Evolutionary conservation across 2,329 filamentous ascomycete genomes (phyloP).

Genomic region (Hypoxylon sp.): DNA sequence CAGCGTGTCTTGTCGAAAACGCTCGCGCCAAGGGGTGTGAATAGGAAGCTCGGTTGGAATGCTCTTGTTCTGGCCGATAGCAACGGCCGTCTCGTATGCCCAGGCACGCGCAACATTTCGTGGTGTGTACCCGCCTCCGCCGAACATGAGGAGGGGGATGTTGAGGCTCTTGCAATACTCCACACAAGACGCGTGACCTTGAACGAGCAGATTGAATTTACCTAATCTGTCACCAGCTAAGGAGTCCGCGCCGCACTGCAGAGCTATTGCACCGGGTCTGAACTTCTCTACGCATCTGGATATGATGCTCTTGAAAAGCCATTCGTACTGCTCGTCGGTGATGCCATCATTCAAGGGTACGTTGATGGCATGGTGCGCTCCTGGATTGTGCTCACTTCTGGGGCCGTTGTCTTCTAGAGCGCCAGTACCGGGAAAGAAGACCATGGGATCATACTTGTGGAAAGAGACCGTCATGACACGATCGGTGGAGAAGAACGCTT

Average conservation of each 20-base stretch:
- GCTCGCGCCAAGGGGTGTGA: constrained; percentile 86
- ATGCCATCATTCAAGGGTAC: constrained; percentile 92
- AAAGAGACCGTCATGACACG: constrained; percentile 95
- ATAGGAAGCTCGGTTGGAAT: constrained; percentile 80
- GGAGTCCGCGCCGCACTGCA: constrained; percentile 96
- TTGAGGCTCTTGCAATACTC: constrained; percentile 85
- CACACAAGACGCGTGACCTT: constrained; percentile 92
- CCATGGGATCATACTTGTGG: constrained; percentile 89
- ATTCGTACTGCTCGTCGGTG: constrained; percentile 88
- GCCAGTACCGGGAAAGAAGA: constrained; percentile 94
- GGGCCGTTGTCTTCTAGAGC: constrained; percentile 87
- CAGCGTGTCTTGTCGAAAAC: constrained; percentile 88
- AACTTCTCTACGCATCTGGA: constrained; percentile 83
- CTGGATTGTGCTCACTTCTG: constrained; percentile 83
- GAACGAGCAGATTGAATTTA: constrained; percentile 96
- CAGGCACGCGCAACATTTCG: constrained; percentile 96
- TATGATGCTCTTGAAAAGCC: constrained; percentile 86
- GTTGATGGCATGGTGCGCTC: constrained; percentile 90
- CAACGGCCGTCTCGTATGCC: constrained; percentile 96
- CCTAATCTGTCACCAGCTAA: constrained; percentile 93
- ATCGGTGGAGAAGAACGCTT: constrained; percentile 93
- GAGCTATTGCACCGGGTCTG: constrained; percentile 88
- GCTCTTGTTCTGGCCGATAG: constrained; percentile 78
- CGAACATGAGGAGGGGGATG: constrained; percentile 88
- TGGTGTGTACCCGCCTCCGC: constrained; percentile 95